Percentiles rank a stretch among this genome's conserved stretches.
These are phyloP conservation scores for Trametes punicea DNA, from an alignment of 768 basidiomycete species.

Conservation along the genomic window DNA sequence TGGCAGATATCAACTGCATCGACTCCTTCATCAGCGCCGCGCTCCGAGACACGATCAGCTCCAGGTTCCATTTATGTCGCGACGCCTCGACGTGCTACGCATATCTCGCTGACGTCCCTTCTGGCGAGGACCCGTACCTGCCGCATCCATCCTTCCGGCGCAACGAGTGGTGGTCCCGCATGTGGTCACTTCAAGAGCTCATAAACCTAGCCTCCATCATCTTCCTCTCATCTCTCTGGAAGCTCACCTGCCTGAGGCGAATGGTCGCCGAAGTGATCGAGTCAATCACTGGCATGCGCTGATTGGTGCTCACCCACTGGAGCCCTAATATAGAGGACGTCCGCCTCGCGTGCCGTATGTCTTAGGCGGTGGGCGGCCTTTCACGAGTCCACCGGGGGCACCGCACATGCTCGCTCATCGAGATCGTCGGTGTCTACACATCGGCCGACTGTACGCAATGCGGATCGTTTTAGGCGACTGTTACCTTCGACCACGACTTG, in stretches of 20 bases:
- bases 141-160: neutral
- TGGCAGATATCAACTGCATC: constrained; percentile 16
- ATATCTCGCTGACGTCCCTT: constrained; percentile 9
- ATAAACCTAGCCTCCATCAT: constrained; percentile 11
- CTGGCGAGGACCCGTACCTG: neutral
- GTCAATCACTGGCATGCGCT: constrained; percentile 9
- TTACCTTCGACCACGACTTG: constrained; percentile 6
- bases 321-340: constrained; percentile 1
- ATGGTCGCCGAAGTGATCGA: constrained; percentile 5
- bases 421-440: constrained; percentile 14
- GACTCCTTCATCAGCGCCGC: constrained; percentile 13
- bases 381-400: constrained; percentile 15
- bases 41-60: constrained; percentile 18
- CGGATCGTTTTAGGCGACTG: constrained; percentile 12
- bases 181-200: constrained; percentile 18
- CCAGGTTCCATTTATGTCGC: constrained; percentile 5
- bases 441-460: constrained; percentile 4
- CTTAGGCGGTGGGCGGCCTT: constrained; percentile 11
- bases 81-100: constrained; percentile 15
- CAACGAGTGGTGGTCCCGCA: constrained; percentile 8
- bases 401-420: constrained; percentile 19
- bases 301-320: constrained; percentile 9
- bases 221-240: constrained; percentile 9
- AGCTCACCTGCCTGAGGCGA: constrained; percentile 3
- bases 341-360: constrained; percentile 13